Evolutionary conservation across 352 stramenopile genomes (phyloP).

Genomic region (Phytophthora vignae): DNA sequence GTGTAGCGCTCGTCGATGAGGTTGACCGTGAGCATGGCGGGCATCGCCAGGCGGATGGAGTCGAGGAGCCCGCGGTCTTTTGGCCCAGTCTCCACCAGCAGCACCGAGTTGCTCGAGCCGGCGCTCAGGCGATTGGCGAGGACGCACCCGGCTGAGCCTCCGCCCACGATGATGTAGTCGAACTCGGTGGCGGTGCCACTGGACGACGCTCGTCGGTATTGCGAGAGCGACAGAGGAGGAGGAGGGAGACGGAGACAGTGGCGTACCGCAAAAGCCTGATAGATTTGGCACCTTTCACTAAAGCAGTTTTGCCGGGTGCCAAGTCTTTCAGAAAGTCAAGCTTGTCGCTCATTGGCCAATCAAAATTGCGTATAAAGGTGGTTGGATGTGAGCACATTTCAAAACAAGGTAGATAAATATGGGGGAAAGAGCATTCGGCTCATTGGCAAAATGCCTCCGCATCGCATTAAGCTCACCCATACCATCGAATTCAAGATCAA

Average conservation of each 20-base stretch:
- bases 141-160: conserved; percentile 88
- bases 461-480: too few relatives aligned
- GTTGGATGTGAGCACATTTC: too few relatives aligned
- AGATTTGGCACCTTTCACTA: too few relatives aligned
- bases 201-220: not conserved
- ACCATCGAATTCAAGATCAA: too few relatives aligned
- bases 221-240: not conserved
- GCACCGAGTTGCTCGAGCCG: conserved; percentile 77
- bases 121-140: conserved; percentile 89
- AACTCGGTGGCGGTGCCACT: conserved; percentile 42
- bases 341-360: too few relatives aligned
- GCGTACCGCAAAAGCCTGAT: too few relatives aligned
- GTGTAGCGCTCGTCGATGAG: conserved; percentile 82
- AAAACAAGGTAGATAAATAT: too few relatives aligned
- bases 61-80: conserved; percentile 78
- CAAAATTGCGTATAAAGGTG: too few relatives aligned
- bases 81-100: conserved; percentile 90
- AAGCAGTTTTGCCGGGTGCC: too few relatives aligned
- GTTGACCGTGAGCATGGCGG: conserved; percentile 79
- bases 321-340: too few relatives aligned
- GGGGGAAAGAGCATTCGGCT: too few relatives aligned
- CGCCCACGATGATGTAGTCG: conserved; percentile 94
- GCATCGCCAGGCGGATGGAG: conserved; percentile 90
- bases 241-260: not conserved
- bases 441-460: too few relatives aligned